phyloP scores from a whole-genome alignment of 768 basidiomycete genomes.

The Suillus fuscotomentosus region DNA sequence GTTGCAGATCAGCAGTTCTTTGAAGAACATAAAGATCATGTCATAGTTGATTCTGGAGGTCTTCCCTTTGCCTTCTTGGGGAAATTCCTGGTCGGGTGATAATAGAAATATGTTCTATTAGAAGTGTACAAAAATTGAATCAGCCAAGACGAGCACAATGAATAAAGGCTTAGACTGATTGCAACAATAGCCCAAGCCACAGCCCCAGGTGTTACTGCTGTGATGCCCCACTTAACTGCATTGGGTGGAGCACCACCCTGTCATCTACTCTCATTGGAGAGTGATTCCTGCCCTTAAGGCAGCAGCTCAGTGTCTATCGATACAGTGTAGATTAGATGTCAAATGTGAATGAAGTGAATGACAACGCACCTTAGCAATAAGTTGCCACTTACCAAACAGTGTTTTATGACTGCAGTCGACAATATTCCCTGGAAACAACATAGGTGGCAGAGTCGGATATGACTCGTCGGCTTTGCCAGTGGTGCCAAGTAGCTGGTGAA shows the following conservation, averaged over 20 bases:
- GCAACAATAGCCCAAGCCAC: neutral
- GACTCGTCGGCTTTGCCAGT: neutral
- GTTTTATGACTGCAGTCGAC: neutral
- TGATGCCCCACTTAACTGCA: neutral
- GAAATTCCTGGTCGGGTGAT: slow-evolving; percentile 1
- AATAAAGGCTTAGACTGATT: neutral
- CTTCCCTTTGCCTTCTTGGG: neutral
- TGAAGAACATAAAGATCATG: neutral
- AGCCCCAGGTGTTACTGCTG: neutral
- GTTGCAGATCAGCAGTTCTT: neutral
- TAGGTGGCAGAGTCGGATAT: neutral
- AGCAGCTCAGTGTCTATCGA: neutral
- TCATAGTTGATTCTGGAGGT: neutral
- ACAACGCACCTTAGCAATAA: neutral
- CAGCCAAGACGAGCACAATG: neutral
- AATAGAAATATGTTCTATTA: slow-evolving; percentile 4
- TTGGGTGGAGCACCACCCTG: neutral
- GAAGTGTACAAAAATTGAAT: neutral
- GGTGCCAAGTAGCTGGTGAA: neutral
- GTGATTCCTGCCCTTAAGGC: neutral
- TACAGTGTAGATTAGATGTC: neutral
- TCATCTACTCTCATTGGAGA: neutral
- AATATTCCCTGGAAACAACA: neutral
- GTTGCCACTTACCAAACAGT: neutral
- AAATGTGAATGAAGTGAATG: neutral